Base-by-base conservation (phyloP, 345 rosid genomes). In the Dovyalis caffra region DNA sequence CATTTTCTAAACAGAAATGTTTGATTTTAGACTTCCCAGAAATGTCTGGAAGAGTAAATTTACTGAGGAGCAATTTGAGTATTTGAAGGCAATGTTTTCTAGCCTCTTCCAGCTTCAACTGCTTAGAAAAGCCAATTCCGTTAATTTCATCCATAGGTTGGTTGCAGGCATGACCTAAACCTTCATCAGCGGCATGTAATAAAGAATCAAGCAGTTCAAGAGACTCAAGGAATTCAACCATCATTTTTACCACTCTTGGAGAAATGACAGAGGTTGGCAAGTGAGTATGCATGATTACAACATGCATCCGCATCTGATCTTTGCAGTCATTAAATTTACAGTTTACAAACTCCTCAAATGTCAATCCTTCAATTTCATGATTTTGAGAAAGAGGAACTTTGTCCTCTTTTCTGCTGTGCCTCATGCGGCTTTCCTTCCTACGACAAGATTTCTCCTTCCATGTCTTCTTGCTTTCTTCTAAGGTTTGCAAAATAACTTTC, bases 251-350 rank as follows among this genome's bases (percentile, higher is more conserved):
- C 9, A 77, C 70, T n/a, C 18, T 37, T 69, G 66, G 64, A 20
- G 85, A 70, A 47, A 84, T 76, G n/a, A 72, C 1, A 20, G 66
- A 2, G 15, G 89, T 80, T 69, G 87, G 87, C 70, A 84, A 57
- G 76, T 86, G 89, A 43, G 74, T 67, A 40, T 51, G 77, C 70
- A 84, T 43, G 76, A 79, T 79, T 40, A 81, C 25, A 40, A 73
- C 72, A 25, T 71, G 81, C 58, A 33, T 6, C 3, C 73, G 28
- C 69, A 87, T 66, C 40, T 67, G 56, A 21, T 37, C 33, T 15
- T 65, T 34, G 14, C 78, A 29, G 33, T 1, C 12, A 2, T 34
- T 43, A 66, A 87, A 73, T 58, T 77, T 10, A 47, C 76, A 16
- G 47, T 43, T 12, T 3, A 83, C 33, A 64, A 76, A 83, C 14